Percentiles rank a stretch among this genome's conserved stretches.
These are phyloP conservation scores for Russula foetens DNA, from an alignment of 768 basidiomycete species.

Conservation along the genomic window DNA sequence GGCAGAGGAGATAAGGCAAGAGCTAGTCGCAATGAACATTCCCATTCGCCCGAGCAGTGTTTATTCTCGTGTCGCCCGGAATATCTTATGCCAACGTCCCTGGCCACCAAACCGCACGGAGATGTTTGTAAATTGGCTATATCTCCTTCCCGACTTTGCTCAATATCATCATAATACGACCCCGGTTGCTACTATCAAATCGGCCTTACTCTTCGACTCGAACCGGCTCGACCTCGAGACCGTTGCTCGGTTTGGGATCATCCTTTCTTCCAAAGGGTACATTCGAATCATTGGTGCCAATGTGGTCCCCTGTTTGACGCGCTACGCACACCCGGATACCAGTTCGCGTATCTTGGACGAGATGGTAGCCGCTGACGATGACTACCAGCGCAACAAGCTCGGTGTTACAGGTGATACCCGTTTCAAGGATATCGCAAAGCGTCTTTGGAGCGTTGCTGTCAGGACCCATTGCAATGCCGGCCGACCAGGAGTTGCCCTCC, in stretches of 20 bases:
- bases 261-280: constrained; percentile 43
- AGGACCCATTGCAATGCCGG: constrained; percentile 33
- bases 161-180: neutral
- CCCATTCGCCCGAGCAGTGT: constrained; percentile 30
- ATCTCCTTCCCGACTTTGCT: constrained; percentile 29
- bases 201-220: constrained; percentile 28
- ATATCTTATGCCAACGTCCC: constrained; percentile 24
- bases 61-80: constrained; percentile 33
- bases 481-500: constrained; percentile 35
- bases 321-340: constrained; percentile 32
- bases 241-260: constrained; percentile 35
- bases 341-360: constrained; percentile 33
- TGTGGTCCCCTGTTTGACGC: constrained; percentile 35
- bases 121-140: constrained; percentile 36
- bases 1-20: constrained; percentile 33
- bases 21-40: constrained; percentile 32
- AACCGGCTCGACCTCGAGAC: constrained; percentile 29
- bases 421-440: constrained; percentile 3
- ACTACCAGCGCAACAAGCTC: neutral
- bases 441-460: constrained; percentile 34
- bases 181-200: constrained; percentile 28
- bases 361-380: constrained; percentile 26
- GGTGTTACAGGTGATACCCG: neutral
- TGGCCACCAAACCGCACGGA: constrained; percentile 19
- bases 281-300: constrained; percentile 1